Evolutionary conservation across 352 stramenopile genomes (phyloP), one percentile per base, ranked within the genome.

Genomic region (Lagenidium sp.): DNA sequence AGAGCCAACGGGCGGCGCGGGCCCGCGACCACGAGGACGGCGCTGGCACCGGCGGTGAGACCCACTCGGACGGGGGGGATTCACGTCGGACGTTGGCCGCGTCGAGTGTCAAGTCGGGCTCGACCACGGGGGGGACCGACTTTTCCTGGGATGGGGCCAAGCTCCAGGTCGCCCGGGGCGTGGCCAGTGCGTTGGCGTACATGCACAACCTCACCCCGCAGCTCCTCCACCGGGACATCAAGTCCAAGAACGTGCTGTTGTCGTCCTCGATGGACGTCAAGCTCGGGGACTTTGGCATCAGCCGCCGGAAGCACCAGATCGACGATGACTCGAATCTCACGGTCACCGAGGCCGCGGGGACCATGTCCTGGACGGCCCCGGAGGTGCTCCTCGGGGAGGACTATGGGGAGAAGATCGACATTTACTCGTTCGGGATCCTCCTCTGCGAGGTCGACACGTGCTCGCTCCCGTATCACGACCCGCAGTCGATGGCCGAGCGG

Each of bases 201-300:
- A 63, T 96, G 35, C 82, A 95, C 53, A 62, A 44, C 8, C 51
- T 83, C 20, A 69, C 55, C 1, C 82, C 81, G n/a, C 82, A 84
- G 43, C 63, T 94, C 40, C 59, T 95, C 19, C 83, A 95, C 52
- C 79, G 77, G 20, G 83, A 95, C 49, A 56, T 95, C 25, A 95
- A 95, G 48, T 87, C 79, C n/a, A 78, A 77, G 22, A 96, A 94
- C 52, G 68, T 96, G n/a, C 37, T 94, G 21, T 42, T 94, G 10
- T 68, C 62, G 4, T 49, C 58, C 23, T 50, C 52, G n/a, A 52
- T 78, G 43, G 57, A 77, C 18, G 64, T 70, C 40, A 79, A 81
- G 26, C 35, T 82, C 36, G 67, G 66, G 38, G 65, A 79, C 30
- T 78, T 76, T 57, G 59, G 68, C 29, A 68, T 69, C 35, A 66